Percentiles rank a stretch among this genome's conserved stretches.
Conservation (phyloP, 371 early-diverging fungal species). For the Mortierella sp. region DNA sequence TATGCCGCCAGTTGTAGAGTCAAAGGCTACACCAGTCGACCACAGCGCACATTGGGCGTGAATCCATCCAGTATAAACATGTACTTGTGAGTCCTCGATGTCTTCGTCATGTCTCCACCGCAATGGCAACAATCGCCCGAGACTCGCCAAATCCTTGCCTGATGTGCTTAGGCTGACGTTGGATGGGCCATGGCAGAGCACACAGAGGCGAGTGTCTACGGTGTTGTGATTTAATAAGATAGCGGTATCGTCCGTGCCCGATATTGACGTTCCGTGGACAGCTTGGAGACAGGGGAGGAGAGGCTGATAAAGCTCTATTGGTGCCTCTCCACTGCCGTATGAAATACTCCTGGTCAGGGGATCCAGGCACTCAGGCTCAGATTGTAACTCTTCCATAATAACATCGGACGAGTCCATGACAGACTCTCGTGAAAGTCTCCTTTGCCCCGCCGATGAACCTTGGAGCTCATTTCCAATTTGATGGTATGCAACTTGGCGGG, state of each 20-base stretch:
- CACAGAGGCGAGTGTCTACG: conserved; percentile 9
- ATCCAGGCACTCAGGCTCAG: too few relatives aligned
- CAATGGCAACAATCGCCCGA: conserved; percentile 17
- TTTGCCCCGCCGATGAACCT: too few relatives aligned
- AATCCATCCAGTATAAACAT: conserved; percentile 11
- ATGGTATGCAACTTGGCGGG: conserved; percentile 23
- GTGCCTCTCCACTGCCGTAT: too few relatives aligned
- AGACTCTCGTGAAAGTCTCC: too few relatives aligned
- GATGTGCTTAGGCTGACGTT: background rate
- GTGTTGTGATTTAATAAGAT: background rate
- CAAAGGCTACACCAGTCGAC: conserved; percentile 17
- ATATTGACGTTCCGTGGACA: background rate
- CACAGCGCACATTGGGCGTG: conserved; percentile 28
- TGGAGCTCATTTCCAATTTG: conserved; percentile 36
- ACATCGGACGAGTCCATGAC: too few relatives aligned
- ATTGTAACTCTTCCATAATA: too few relatives aligned
- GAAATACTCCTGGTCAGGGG: too few relatives aligned
- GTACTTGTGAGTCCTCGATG: background rate
- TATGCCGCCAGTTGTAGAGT: conserved; percentile 6
- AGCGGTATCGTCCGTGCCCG: background rate
- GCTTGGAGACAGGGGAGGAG: conserved; percentile 2
- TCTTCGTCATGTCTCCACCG: background rate
- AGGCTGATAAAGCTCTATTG: conserved; percentile 14
- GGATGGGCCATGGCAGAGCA: conserved; percentile 9
- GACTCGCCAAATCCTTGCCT: too few relatives aligned